Conservation (phyloP, 805 yeast species). For the Saccharomycopsis sp. region DNA sequence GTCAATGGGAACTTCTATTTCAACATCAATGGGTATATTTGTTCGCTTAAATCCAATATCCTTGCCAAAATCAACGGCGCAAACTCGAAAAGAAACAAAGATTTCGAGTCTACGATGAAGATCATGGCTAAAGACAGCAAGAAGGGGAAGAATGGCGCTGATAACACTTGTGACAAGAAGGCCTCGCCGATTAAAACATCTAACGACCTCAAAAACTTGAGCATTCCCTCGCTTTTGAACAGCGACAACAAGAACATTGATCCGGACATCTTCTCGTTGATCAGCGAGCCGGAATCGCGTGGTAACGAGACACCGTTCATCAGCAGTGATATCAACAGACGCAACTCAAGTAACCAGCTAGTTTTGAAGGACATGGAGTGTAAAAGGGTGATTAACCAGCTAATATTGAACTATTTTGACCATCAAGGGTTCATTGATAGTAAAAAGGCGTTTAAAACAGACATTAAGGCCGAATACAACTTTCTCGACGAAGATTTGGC, state of each 20-base stretch:
- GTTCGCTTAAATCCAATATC: slow-evolving; percentile 30
- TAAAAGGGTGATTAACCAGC: slow-evolving; percentile 20
- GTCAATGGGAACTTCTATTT: slow-evolving; percentile 34
- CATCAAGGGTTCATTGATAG: slow-evolving; percentile 54
- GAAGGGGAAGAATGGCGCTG: not conserved
- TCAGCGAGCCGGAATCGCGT: not conserved
- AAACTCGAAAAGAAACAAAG: not conserved
- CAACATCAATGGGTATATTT: slow-evolving; percentile 43
- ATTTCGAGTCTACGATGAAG: slow-evolving; percentile 1
- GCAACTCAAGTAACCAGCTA: not conserved
- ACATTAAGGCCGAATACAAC: slow-evolving; percentile 31
- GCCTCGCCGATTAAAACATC: not conserved
- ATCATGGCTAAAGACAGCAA: not conserved
- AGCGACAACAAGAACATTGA: not conserved
- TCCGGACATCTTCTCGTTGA: not conserved
- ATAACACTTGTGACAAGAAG: too few relatives aligned
- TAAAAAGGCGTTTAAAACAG: slow-evolving; percentile 45
- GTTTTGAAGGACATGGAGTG: slow-evolving; percentile 13
- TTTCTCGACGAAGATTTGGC: slow-evolving; percentile 2
- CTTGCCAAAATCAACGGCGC: slow-evolving; percentile 6
- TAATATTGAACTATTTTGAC: slow-evolving; percentile 45
- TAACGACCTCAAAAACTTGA: slow-evolving; percentile 20
- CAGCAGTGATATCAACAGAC: slow-evolving; percentile 8
- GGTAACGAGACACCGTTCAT: not conserved
- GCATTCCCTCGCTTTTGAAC: slow-evolving; percentile 9